A percentile compares a stretch with the other conserved stretches of the same genome.
phyloP scores from a whole-genome alignment of 2,329 filamentous ascomycete genomes.

The Tolypocladium endophyticum region DNA sequence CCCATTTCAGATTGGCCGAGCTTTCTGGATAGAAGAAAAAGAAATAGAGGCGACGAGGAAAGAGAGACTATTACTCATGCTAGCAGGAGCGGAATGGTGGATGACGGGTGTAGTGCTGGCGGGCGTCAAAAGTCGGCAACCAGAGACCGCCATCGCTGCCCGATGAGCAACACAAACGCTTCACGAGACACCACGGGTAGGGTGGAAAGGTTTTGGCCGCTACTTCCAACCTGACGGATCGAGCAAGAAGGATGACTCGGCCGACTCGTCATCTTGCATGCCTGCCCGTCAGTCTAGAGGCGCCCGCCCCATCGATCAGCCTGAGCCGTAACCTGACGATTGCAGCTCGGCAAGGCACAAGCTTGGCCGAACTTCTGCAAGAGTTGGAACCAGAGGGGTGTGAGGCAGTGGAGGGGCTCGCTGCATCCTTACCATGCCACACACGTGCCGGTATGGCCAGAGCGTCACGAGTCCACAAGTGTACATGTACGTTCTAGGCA shows the following conservation, averaged over 20 bases:
- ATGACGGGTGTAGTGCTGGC: not conserved
- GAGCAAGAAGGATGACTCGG: not conserved
- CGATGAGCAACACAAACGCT: not conserved
- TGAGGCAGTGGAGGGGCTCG: not conserved
- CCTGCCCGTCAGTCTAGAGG: not conserved
- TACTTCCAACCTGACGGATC: not conserved
- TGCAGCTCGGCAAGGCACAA: slow-evolving; percentile 4
- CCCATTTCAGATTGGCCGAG: not conserved
- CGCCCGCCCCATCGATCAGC: not conserved
- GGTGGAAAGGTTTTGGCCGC: not conserved
- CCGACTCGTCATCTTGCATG: not conserved
- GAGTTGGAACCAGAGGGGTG: slow-evolving; percentile 9
- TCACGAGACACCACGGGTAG: not conserved
- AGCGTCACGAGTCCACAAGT: not conserved
- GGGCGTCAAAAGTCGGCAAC: not conserved
- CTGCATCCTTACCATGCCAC: not conserved
- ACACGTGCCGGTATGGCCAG: not conserved
- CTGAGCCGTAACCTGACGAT: slow-evolving; percentile 1
- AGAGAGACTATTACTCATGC: not conserved
- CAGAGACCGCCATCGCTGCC: not conserved
- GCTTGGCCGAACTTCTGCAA: slow-evolving; percentile 5
- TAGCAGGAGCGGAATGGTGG: not conserved
- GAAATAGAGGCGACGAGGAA: not conserved
- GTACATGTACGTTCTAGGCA: not conserved
- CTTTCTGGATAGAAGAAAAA: not conserved